Evolutionary conservation across 2,329 filamentous ascomycete species (phyloP).

Genomic region (Pseudonectria foliicola): DNA sequence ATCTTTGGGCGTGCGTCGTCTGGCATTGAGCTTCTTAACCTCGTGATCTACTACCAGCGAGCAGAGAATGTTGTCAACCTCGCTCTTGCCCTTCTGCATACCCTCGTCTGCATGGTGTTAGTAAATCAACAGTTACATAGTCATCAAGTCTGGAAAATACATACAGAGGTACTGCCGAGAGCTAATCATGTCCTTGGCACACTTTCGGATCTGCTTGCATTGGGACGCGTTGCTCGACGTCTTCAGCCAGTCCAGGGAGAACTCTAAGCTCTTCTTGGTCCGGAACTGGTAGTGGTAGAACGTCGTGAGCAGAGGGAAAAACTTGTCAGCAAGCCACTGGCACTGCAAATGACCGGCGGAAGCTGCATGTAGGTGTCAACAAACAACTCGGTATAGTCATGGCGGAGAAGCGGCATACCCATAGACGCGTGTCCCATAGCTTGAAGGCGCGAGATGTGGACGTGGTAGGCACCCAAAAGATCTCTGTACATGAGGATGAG

Average conservation of each 20-base stretch:
- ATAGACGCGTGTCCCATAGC: conserved; percentile 16
- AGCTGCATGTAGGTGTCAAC: conserved; percentile 11
- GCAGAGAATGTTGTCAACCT: conserved; percentile 27
- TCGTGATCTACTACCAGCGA: conserved; percentile 32
- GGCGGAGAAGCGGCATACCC: conserved; percentile 9
- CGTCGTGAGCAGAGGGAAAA: conserved; percentile 32
- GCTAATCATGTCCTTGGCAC: conserved; percentile 26
- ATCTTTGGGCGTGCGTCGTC: conserved; percentile 23
- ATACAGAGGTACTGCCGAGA: conserved; percentile 30
- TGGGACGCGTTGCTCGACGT: conserved; percentile 19
- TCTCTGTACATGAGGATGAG: conserved; percentile 43
- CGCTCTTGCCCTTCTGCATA: conserved; percentile 24
- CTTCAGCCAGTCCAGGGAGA: conserved; percentile 32
- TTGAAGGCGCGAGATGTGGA: conserved; percentile 19
- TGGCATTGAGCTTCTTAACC: conserved; percentile 32
- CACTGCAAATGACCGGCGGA: conserved; percentile 11
- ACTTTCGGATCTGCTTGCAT: conserved; percentile 22
- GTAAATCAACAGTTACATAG: not conserved
- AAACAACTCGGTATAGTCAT: not conserved
- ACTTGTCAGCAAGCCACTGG: conserved; percentile 24
- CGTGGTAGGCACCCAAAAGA: conserved; percentile 27
- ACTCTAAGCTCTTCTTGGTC: conserved; percentile 33
- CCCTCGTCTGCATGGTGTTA: conserved; percentile 23
- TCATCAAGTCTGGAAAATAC: conserved; percentile 3
- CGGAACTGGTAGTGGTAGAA: conserved; percentile 36